Evolutionary conservation across 2,329 filamentous ascomycete species (phyloP), one percentile per base, ranked within the genome.

Genomic region (Sporothrix dimorphospora): DNA sequence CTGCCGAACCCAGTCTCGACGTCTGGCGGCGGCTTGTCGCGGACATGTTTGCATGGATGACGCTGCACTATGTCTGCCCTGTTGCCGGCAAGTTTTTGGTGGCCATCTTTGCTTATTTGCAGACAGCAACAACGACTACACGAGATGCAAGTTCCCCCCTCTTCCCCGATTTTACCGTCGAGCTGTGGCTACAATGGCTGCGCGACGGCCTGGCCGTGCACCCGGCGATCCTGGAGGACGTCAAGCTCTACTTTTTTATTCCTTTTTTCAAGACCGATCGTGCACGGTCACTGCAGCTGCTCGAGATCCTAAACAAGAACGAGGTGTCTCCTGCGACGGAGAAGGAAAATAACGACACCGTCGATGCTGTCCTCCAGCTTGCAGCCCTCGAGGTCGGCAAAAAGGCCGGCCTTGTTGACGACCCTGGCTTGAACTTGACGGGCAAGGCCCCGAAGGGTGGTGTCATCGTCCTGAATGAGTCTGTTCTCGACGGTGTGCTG

Each of bases 331-430:
- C 80, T 77, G 53, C 77, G 12, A 42, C 34, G 55, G 59, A 16
- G 11, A n/a, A 24, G 30, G 16, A 42, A 16, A 47, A 19, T 42
- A 42, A 38, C 61, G 59, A n/a, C 21, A 19, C 88, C 34, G 84
- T 88, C 70, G 81, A 84, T 16, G 84, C 88, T 0, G 82, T 90
- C 57, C 80, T 93, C 11, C 88, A 90, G 75, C 84, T 94, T 55
- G 86, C 90, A 59, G 87, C 90, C n/a, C 82, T 94, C 57, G 90
- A 93, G 75, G 86, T 89, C 19, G 91, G 90, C 16, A 93, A 93
- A 80, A 91, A 91, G 77, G 82, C 87, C 49, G 91, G 91, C 1
- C 81, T 93, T 21, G 88, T 93, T 1, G 89, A 91, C 72, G 91
- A 93, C 76, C 88, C 90, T 75, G 79, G 72, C 63, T 55, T 74